These are phyloP conservation scores for Pelargonium exstipulatum DNA, from an alignment of 441 rosid genomes.

Conservation along the genomic window DNA sequence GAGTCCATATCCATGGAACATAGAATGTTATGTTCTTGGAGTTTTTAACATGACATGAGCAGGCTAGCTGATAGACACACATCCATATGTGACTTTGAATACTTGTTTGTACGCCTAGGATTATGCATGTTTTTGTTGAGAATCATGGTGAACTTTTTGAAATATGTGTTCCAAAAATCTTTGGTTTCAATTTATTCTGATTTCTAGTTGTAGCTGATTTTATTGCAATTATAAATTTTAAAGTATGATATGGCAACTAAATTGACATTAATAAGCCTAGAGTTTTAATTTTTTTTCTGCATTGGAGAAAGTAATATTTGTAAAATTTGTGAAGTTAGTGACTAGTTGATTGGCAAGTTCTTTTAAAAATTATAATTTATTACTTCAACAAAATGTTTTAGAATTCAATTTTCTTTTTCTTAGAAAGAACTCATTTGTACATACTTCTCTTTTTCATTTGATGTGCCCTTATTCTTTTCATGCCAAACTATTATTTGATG, in stretches of 20 bases:
- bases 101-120: neutral
- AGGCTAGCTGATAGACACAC: neutral
- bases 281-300: neutral
- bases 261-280: no score
- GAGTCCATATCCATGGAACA: no score
- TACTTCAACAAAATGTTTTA: neutral
- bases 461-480: slow-evolving; percentile 17
- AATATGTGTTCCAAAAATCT: neutral
- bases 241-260: neutral
- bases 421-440: neutral
- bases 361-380: neutral
- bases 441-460: slow-evolving; percentile 13
- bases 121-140: neutral
- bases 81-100: neutral
- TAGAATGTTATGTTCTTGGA: neutral
- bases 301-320: neutral
- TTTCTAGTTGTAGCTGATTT: neutral
- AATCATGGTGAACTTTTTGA: neutral
- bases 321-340: slow-evolving; percentile 1
- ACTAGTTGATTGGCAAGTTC: neutral
- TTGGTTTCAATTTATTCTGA: neutral
- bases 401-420: neutral
- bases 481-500: slow-evolving; percentile 16
- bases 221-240: neutral
- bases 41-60: neutral